phyloP scores from a whole-genome alignment of 2,329 filamentous ascomycete species.

The Talaromyces rugulosus region DNA sequence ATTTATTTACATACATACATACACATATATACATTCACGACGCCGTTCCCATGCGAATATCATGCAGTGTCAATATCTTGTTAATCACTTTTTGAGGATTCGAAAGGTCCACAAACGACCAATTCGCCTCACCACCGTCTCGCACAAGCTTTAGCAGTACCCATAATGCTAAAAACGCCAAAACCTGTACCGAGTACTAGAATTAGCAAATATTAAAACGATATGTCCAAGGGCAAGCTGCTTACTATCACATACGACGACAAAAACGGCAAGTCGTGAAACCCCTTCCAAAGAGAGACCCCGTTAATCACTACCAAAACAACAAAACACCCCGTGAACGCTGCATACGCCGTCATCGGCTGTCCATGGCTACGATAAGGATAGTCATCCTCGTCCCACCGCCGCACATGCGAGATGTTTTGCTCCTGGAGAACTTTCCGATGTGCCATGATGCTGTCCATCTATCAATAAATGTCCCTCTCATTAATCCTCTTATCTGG shows the following conservation, averaged over 20 bases:
- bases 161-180: constrained; percentile 28
- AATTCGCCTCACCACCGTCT: constrained; percentile 16
- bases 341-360: constrained; percentile 33
- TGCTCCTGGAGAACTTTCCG: constrained; percentile 7
- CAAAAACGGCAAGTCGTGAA: constrained; percentile 31
- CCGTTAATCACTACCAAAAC: constrained; percentile 32
- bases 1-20: neutral
- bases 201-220: neutral
- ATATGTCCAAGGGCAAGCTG: neutral
- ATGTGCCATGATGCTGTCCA: constrained; percentile 6
- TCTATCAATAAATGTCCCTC: neutral
- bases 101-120: constrained; percentile 29
- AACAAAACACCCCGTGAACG: constrained; percentile 32
- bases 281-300: constrained; percentile 34
- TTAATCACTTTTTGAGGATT: constrained; percentile 22
- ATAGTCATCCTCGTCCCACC: constrained; percentile 25
- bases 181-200: constrained; percentile 17
- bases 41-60: constrained; percentile 20
- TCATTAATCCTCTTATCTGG: neutral
- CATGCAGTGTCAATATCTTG: constrained; percentile 28
- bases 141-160: constrained; percentile 25
- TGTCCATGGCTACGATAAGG: constrained; percentile 39
- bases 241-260: constrained; percentile 38
- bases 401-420: constrained; percentile 9
- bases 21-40: neutral